These are phyloP conservation scores for Castanospermum australe DNA, from an alignment of 306 rosid species.

Conservation along the genomic window DNA sequence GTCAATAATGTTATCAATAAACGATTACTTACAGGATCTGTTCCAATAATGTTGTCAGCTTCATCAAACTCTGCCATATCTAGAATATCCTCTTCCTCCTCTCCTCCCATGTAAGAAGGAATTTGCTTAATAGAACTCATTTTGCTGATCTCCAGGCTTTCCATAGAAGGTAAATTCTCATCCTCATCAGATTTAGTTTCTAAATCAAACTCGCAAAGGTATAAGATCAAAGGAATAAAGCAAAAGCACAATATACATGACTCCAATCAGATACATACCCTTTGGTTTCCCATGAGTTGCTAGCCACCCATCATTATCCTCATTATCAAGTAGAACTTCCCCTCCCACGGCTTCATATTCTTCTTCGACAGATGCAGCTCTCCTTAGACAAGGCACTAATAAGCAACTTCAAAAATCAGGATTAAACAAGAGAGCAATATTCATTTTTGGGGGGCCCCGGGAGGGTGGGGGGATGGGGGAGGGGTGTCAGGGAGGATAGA, in stretches of 20 bases:
- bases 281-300: conserved; percentile 97
- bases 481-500: too few relatives aligned
- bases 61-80: conserved; percentile 87
- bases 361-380: conserved; percentile 92
- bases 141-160: conserved; percentile 72
- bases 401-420: conserved; percentile 25
- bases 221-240: not conserved
- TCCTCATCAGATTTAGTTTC: conserved; percentile 72
- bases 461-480: too few relatives aligned
- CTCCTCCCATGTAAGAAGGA: conserved; percentile 57
- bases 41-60: conserved; percentile 65
- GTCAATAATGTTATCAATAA: not conserved
- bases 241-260: not conserved
- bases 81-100: conserved; percentile 87
- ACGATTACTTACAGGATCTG: conserved; percentile 70
- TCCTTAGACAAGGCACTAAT: conserved; percentile 90
- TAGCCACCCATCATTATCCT: conserved; percentile 95
- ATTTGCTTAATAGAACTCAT: conserved; percentile 44
- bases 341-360: conserved; percentile 98
- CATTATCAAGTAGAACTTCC: conserved; percentile 88
- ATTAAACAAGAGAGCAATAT: not conserved
- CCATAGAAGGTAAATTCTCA: conserved; percentile 87
- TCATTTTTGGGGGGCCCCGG: too few relatives aligned
- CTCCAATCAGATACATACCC: conserved; percentile 41
- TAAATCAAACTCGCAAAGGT: conserved; percentile 1